A percentile compares a stretch with the other conserved stretches of the same genome.
These are phyloP conservation scores for Daedalea quercina DNA, from an alignment of 768 basidiomycete genomes.

Conservation along the genomic window DNA sequence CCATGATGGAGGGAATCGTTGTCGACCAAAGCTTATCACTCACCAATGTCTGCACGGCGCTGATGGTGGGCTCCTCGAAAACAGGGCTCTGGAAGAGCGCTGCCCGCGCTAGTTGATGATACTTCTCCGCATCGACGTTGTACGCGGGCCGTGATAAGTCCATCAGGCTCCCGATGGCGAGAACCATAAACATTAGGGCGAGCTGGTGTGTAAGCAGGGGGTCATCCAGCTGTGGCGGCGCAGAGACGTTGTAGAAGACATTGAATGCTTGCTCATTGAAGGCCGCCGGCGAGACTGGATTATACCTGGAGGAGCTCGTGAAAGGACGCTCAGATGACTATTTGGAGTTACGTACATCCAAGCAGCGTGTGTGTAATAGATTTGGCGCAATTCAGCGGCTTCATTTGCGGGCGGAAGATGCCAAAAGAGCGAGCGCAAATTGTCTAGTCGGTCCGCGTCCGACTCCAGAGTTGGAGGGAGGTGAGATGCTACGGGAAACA, in stretches of 20 bases:
- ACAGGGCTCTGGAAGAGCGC: constrained; percentile 58
- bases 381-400: constrained; percentile 53
- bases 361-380: constrained; percentile 59
- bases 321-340: not conserved
- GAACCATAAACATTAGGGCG: constrained; percentile 54
- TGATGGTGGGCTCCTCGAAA: constrained; percentile 57
- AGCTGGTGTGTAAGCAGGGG: constrained; percentile 45
- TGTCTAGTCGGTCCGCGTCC: constrained; percentile 25
- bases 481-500: constrained; percentile 53
- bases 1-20: no score
- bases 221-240: constrained; percentile 36
- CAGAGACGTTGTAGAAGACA: constrained; percentile 42
- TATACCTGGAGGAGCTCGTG: constrained; percentile 40
- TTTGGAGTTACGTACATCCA: constrained; percentile 50
- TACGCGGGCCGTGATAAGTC: constrained; percentile 51
- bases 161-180: constrained; percentile 58
- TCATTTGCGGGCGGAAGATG: constrained; percentile 59
- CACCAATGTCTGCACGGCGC: constrained; percentile 60
- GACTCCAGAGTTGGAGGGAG: constrained; percentile 28
- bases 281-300: constrained; percentile 51
- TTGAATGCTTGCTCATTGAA: constrained; percentile 46
- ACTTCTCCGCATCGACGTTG: constrained; percentile 51
- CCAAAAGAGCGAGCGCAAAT: constrained; percentile 55
- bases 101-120: constrained; percentile 53
- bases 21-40: constrained; percentile 9